Evolutionary conservation across 2,329 filamentous ascomycete genomes (phyloP).

Genomic region (Colletotrichum lentis): DNA sequence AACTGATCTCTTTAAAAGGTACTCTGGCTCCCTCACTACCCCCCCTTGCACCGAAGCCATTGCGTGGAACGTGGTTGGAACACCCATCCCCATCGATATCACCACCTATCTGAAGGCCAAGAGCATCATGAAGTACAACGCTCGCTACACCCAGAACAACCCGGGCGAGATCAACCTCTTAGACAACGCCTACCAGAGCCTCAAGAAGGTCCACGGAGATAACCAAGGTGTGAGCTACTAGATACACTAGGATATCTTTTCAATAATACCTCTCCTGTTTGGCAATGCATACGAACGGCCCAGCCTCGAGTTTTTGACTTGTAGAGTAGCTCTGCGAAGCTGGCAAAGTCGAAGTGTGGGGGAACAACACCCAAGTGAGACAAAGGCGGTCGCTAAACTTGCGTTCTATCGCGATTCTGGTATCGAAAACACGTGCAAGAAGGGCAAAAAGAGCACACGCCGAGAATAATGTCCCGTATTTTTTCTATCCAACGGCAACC

Average conservation of each 20-base stretch:
- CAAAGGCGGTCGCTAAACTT: slow-evolving; percentile 23
- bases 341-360: background rate
- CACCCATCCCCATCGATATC: slow-evolving; percentile 58
- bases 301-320: too few species aligned
- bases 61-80: slow-evolving; percentile 59
- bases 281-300: background rate
- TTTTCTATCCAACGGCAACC: too few species aligned
- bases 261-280: background rate
- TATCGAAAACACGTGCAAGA: slow-evolving; percentile 22
- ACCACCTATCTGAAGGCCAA: slow-evolving; percentile 62
- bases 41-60: slow-evolving; percentile 69
- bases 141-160: slow-evolving; percentile 61
- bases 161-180: slow-evolving; percentile 57
- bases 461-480: background rate
- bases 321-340: background rate
- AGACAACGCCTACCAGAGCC: slow-evolving; percentile 31
- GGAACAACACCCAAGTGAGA: slow-evolving; percentile 18
- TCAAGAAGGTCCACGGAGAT: slow-evolving; percentile 11
- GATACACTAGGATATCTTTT: slow-evolving; percentile 13
- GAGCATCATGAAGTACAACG: slow-evolving; percentile 63
- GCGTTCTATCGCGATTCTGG: slow-evolving; percentile 2
- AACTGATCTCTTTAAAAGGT: slow-evolving; percentile 45
- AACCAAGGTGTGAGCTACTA: slow-evolving; percentile 29
- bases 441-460: slow-evolving; percentile 11
- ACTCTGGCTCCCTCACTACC: slow-evolving; percentile 69